A percentile compares a stretch with the other conserved stretches of the same genome.
phyloP scores from a whole-genome alignment of 2,329 filamentous ascomycete species.

The Diaporthe sp. region DNA sequence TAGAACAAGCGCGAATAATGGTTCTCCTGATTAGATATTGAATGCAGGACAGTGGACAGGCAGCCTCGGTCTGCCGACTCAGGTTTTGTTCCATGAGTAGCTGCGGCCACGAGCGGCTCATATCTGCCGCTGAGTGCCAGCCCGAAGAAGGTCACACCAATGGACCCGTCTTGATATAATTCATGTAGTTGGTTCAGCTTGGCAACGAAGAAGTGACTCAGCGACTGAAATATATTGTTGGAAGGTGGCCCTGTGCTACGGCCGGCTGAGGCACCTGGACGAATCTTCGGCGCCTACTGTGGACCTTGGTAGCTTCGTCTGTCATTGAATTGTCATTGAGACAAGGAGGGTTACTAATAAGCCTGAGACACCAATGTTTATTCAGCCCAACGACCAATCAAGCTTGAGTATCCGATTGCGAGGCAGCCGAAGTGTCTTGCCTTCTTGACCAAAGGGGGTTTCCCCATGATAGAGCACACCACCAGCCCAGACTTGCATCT shows the following conservation, averaged over 20 bases:
- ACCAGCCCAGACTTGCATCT: background rate
- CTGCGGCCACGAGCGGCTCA: background rate
- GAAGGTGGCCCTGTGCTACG: background rate
- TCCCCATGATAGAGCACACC: background rate
- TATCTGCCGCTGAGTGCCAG: background rate
- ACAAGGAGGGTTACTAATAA: background rate
- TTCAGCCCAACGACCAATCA: background rate
- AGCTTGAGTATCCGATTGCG: conserved; percentile 11
- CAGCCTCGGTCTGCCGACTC: too few species aligned
- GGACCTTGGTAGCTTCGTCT: background rate
- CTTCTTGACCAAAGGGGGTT: background rate
- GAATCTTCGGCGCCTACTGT: background rate
- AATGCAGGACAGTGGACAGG: too few species aligned
- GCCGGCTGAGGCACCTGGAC: background rate
- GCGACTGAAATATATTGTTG: too few species aligned
- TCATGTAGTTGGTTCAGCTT: background rate
- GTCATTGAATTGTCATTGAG: background rate
- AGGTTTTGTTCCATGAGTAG: background rate
- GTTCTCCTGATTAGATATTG: too few species aligned
- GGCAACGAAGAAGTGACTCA: too few species aligned
- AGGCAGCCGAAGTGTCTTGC: conserved; percentile 6
- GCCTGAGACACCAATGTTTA: background rate
- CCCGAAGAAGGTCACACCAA: background rate
- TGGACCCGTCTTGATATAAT: background rate
- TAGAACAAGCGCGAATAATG: too few species aligned